These are phyloP conservation scores for Clathrospora elynae DNA, from an alignment of 2,329 filamentous ascomycete species.

Conservation along the genomic window DNA sequence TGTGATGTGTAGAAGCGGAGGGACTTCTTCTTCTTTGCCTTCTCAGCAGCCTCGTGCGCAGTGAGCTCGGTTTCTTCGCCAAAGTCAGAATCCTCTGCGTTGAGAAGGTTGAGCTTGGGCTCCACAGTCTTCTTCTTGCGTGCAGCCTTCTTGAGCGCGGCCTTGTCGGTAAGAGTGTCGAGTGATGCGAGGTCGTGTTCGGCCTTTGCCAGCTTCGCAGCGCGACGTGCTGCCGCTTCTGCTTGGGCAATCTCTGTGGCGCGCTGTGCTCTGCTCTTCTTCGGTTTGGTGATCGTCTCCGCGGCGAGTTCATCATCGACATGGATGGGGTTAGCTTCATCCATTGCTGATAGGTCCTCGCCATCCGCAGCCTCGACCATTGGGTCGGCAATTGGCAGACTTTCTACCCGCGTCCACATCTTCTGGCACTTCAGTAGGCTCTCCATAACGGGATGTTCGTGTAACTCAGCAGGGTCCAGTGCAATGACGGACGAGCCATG, in stretches of 20 bases:
- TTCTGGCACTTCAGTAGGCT: conserved; percentile 78
- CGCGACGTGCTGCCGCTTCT: conserved; percentile 59
- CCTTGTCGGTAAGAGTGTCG: conserved; percentile 62
- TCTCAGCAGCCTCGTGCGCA: conserved; percentile 79
- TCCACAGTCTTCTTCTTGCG: conserved; percentile 46
- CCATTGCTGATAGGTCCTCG: conserved; percentile 45
- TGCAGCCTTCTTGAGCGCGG: conserved; percentile 55
- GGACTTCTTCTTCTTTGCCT: conserved; percentile 86
- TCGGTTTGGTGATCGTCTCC: conserved; percentile 46
- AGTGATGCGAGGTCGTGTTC: conserved; percentile 77
- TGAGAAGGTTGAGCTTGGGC: conserved; percentile 44
- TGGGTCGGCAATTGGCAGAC: conserved; percentile 61
- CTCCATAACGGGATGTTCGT: conserved; percentile 90
- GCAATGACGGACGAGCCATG: conserved; percentile 59
- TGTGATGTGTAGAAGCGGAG: conserved; percentile 98
- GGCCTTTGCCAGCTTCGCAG: conserved; percentile 59
- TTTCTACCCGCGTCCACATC: conserved; percentile 77
- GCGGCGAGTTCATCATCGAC: conserved; percentile 39
- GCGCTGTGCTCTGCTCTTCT: conserved; percentile 56
- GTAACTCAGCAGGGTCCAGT: conserved; percentile 76
- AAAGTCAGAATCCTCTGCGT: conserved; percentile 80
- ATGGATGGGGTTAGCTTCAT: conserved; percentile 41
- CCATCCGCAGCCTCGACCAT: conserved; percentile 40
- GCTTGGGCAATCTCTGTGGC: conserved; percentile 60
- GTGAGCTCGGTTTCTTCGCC: conserved; percentile 86